Evolutionary conservation across 768 basidiomycete species (phyloP), one percentile per base, ranked within the genome.

Genomic region (Tylopilus felleus): DNA sequence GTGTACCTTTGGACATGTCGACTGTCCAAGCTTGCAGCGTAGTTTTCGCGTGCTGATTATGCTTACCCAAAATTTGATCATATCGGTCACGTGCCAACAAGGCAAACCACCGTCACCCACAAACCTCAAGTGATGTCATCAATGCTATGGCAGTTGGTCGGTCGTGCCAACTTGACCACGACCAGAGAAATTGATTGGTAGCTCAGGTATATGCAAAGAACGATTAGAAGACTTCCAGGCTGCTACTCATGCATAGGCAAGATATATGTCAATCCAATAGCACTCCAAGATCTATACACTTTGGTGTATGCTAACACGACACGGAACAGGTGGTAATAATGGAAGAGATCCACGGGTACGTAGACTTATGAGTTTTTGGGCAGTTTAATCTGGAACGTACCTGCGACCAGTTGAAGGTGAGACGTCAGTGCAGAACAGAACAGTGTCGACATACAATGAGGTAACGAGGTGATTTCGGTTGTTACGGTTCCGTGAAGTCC

Each of bases 301-400:
- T 22, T 8, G n/a, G 17, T 43, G 41, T 27, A 27, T 23, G 21
- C 22, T 23, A 41, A 41, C 9, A 38, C 36, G 19, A 19, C 36
- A 38, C 36, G n/a, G 9, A 38, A 38, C 2, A 9, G 36, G n/a
- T 1, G 10, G 36, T 38, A 19, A 38, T n/a, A n/a, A 38, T 19
- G 19, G 2, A 19, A 38, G 7, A 19, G 36, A 19, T 38, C 36
- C 8, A 17, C 7, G n/a, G 14, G n/a, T 38, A n/a, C 17, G n/a
- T 10, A 33, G 33, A 38, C 4, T 5, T 39, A 52, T 12, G 75
- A 63, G 35, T 77, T 80, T 70, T 88, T 90, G 0, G 86, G 88
- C 25, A 91, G 68, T 65, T 90, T 90, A 39, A 92, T 77, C 70
- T 93, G 88, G 67, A 91, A 90, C 44, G 88, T 89, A 77, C 90